These are phyloP conservation scores for Neobulgaria alba DNA, from an alignment of 2,329 filamentous ascomycete species.

Conservation along the genomic window DNA sequence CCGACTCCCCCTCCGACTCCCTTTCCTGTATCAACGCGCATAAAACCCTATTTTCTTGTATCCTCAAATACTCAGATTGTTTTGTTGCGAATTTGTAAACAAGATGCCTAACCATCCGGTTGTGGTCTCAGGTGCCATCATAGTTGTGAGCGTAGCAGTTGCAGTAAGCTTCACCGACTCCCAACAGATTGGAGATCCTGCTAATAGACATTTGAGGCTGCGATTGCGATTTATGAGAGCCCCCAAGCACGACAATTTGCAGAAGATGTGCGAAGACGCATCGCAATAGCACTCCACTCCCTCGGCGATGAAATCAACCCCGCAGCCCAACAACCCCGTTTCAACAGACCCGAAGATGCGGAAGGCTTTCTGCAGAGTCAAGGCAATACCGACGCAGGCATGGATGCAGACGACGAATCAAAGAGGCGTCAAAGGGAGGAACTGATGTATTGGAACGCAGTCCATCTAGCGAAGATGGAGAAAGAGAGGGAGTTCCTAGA, in stretches of 20 bases:
- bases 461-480: slow-evolving; percentile 42
- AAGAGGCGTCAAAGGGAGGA: slow-evolving; percentile 54
- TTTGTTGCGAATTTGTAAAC: slow-evolving; percentile 7
- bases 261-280: slow-evolving; percentile 51
- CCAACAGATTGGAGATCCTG: background rate
- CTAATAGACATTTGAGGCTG: slow-evolving; percentile 15
- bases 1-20: background rate
- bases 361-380: slow-evolving; percentile 51
- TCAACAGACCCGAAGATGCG: slow-evolving; percentile 59
- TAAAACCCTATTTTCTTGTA: slow-evolving; percentile 1
- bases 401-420: slow-evolving; percentile 55
- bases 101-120: slow-evolving; percentile 28
- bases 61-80: slow-evolving; percentile 1
- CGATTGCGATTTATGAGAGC: slow-evolving; percentile 47
- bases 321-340: slow-evolving; percentile 38
- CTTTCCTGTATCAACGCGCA: slow-evolving; percentile 1
- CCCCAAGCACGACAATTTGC: slow-evolving; percentile 54
- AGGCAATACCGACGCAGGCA: slow-evolving; percentile 33
- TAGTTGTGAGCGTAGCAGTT: slow-evolving; percentile 26
- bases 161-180: slow-evolving; percentile 21
- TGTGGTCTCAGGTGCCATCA: slow-evolving; percentile 27
- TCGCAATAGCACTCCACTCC: slow-evolving; percentile 50
- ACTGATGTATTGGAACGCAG: slow-evolving; percentile 56
- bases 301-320: slow-evolving; percentile 47
- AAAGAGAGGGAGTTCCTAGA: slow-evolving; percentile 24